Evolutionary conservation across 768 basidiomycete species (phyloP).

Genomic region (Boletus rufocinnamomeus): DNA sequence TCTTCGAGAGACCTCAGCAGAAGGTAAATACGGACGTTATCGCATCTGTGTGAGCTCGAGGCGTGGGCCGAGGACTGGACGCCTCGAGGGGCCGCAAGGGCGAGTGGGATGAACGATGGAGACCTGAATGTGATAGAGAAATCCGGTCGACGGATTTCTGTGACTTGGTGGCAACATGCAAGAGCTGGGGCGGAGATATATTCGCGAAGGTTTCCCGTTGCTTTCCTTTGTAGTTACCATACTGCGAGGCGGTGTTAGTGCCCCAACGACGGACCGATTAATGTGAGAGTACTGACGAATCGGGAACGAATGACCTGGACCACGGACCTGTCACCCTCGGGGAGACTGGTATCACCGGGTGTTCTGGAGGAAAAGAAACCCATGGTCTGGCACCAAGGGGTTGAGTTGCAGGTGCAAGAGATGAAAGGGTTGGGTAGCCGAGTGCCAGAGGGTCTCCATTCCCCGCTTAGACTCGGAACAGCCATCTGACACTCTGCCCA

Average conservation of each 20-base stretch:
- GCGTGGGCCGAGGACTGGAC: conserved; percentile 24
- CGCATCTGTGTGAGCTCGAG: conserved; percentile 43
- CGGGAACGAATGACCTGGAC: conserved; percentile 60
- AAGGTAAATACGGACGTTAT: conserved; percentile 51
- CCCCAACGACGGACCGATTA: conserved; percentile 12
- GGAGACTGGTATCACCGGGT: conserved; percentile 16
- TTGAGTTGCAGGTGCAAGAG: background rate
- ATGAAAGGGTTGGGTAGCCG: background rate
- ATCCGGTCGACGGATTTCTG: conserved; percentile 25
- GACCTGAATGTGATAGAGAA: conserved; percentile 14
- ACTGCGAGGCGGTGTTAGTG: conserved; percentile 37
- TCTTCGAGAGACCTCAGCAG: conserved; percentile 10
- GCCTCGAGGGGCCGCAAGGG: conserved; percentile 27
- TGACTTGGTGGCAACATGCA: conserved; percentile 22
- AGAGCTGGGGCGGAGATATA: conserved; percentile 37
- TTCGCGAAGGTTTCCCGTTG: conserved; percentile 45
- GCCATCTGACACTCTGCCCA: conserved; percentile 33
- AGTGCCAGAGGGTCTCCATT: conserved; percentile 28
- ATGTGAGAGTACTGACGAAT: conserved; percentile 47
- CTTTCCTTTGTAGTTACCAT: conserved; percentile 60
- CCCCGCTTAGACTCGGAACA: background rate
- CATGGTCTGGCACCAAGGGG: conserved; percentile 18
- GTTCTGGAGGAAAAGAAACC: conserved; percentile 36
- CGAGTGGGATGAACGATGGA: conserved; percentile 23
- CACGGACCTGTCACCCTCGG: conserved; percentile 47